These are phyloP conservation scores for Tylopilus microsporus DNA, from an alignment of 1,284 basidiomycete genomes.

Conservation along the genomic window DNA sequence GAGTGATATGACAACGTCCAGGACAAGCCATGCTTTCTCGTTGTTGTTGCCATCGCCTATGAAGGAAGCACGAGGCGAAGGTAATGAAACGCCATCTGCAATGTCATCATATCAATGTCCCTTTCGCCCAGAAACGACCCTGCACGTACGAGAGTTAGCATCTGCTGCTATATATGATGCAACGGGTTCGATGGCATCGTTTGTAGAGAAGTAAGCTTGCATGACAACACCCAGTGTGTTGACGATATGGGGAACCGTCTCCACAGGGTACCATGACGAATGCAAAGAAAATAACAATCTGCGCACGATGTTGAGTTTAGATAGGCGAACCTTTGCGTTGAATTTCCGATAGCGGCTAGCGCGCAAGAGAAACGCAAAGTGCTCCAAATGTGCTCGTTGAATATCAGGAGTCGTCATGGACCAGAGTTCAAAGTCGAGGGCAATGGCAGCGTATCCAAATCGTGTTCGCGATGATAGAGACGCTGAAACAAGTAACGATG, in stretches of 20 bases:
- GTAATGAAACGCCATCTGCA: constrained; percentile 12
- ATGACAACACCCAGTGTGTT: constrained; percentile 56
- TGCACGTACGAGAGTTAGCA: constrained; percentile 58
- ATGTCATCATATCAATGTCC: neutral
- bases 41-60: constrained; percentile 2
- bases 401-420: constrained; percentile 64
- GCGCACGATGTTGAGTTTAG: constrained; percentile 68
- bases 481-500: constrained; percentile 38
- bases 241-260: constrained; percentile 52
- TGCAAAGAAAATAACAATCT: constrained; percentile 80
- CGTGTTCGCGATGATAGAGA: constrained; percentile 77
- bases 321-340: constrained; percentile 65
- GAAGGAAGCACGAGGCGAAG: constrained; percentile 51
- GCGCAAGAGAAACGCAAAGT: constrained; percentile 72
- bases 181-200: constrained; percentile 76
- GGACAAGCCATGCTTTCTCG: constrained; percentile 58
- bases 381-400: constrained; percentile 72
- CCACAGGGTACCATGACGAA: constrained; percentile 64
- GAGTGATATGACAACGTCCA: constrained; percentile 55
- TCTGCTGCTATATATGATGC: constrained; percentile 83
- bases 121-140: neutral
- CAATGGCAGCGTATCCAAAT: constrained; percentile 77
- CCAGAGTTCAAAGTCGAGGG: constrained; percentile 91
- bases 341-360: constrained; percentile 70
- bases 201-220: constrained; percentile 60